phyloP scores from a whole-genome alignment of 495 filamentous ascomycete genomes.

The Letharia columbiana region DNA sequence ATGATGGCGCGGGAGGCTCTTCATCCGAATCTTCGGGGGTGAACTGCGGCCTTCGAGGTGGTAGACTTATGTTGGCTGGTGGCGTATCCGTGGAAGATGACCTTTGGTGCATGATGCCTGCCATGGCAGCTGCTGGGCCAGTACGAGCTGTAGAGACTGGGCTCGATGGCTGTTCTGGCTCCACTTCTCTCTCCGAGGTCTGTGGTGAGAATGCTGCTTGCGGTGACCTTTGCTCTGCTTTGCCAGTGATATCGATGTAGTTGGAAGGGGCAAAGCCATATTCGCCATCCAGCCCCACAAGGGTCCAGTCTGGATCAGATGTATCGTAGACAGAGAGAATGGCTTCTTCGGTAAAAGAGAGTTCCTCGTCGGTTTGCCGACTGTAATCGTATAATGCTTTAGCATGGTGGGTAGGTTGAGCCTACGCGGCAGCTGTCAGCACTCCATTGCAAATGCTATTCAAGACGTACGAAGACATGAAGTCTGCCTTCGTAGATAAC shows the following conservation, averaged over 20 bases:
- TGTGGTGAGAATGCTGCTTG: conserved; percentile 27
- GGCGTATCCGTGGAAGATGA: conserved; percentile 37
- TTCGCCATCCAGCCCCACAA: conserved; percentile 75
- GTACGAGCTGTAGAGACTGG: conserved; percentile 34
- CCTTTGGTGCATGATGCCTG: conserved; percentile 56
- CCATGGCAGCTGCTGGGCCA: conserved; percentile 63
- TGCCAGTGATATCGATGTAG: conserved; percentile 67
- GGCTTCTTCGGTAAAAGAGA: conserved; percentile 90
- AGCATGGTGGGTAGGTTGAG: conserved; percentile 60
- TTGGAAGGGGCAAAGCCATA: conserved; percentile 96
- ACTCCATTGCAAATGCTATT: background rate
- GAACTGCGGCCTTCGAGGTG: conserved; percentile 42
- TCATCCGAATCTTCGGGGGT: conserved; percentile 55
- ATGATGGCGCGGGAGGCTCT: conserved; percentile 52
- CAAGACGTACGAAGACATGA: background rate
- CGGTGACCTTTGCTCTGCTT: conserved; percentile 21
- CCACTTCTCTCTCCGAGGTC: conserved; percentile 12
- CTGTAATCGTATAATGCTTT: conserved; percentile 94
- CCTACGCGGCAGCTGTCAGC: conserved; percentile 41
- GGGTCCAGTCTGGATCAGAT: conserved; percentile 91
- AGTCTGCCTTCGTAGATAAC: background rate
- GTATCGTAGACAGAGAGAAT: conserved; percentile 77
- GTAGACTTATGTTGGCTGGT: conserved; percentile 35
- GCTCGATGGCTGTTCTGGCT: conserved; percentile 20
- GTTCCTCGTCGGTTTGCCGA: conserved; percentile 93